Conservation (phyloP, 2,329 filamentous ascomycete species). For the Trichoderma koningiopsis region DNA sequence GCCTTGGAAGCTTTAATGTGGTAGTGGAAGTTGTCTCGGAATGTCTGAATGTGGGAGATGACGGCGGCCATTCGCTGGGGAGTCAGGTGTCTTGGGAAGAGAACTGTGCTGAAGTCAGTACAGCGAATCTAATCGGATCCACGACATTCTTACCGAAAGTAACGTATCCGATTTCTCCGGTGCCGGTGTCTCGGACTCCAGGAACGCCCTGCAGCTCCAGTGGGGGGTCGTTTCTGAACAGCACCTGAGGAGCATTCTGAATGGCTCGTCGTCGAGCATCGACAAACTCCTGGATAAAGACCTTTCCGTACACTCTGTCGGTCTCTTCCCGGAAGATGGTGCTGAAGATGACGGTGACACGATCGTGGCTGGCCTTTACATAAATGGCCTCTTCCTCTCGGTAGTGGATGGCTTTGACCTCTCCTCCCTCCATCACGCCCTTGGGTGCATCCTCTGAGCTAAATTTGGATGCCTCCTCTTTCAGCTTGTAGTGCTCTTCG, state of each 20-base stretch:
- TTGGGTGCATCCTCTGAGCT: slow-evolving; percentile 93
- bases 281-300: slow-evolving; percentile 98
- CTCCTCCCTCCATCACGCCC: slow-evolving; percentile 83
- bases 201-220: slow-evolving; percentile 86
- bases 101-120: slow-evolving; percentile 57
- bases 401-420: slow-evolving; percentile 96
- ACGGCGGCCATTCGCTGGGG: slow-evolving; percentile 88
- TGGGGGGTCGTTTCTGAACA: slow-evolving; percentile 93
- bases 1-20: slow-evolving; percentile 99
- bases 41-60: slow-evolving; percentile 99
- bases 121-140: background rate
- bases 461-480: slow-evolving; percentile 87
- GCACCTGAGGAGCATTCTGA: slow-evolving; percentile 95
- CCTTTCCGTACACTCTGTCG: slow-evolving; percentile 94
- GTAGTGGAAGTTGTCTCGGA: slow-evolving; percentile 99
- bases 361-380: slow-evolving; percentile 95
- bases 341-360: slow-evolving; percentile 98
- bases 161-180: slow-evolving; percentile 92
- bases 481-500: slow-evolving; percentile 82
- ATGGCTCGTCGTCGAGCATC: slow-evolving; percentile 93
- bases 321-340: slow-evolving; percentile 98
- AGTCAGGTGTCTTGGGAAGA: slow-evolving; percentile 94
- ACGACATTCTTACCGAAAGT: slow-evolving; percentile 75
- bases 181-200: slow-evolving; percentile 74
- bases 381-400: slow-evolving; percentile 98